Percentiles rank a stretch among this genome's conserved stretches.
These are phyloP conservation scores for Xylaria longipes DNA, from an alignment of 495 filamentous ascomycete genomes.

Conservation along the genomic window DNA sequence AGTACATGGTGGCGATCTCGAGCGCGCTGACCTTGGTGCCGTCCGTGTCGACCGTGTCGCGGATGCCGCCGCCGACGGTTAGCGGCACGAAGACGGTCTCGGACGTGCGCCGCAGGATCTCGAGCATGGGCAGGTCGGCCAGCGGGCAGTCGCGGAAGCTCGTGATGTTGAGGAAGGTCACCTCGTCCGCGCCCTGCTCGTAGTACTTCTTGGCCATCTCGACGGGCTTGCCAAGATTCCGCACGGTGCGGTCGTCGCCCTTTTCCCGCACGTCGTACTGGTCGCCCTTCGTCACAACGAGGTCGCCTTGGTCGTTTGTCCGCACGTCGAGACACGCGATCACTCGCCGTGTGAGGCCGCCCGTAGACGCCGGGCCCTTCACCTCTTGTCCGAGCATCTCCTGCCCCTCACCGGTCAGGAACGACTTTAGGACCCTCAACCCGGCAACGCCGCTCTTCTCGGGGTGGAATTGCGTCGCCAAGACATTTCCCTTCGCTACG, in stretches of 20 bases:
- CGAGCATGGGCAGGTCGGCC: slow-evolving; percentile 92
- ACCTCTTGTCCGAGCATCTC: slow-evolving; percentile 40
- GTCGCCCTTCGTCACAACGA: slow-evolving; percentile 98
- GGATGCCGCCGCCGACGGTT: slow-evolving; percentile 94
- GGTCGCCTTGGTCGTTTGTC: slow-evolving; percentile 92
- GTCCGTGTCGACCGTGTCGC: slow-evolving; percentile 86
- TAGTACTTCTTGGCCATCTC: slow-evolving; percentile 95
- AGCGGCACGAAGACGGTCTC: slow-evolving; percentile 97
- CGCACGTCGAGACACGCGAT: slow-evolving; percentile 97
- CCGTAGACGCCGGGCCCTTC: slow-evolving; percentile 36
- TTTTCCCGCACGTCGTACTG: slow-evolving; percentile 99
- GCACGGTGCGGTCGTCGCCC: slow-evolving; percentile 72
- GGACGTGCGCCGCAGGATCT: slow-evolving; percentile 83
- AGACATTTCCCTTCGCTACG: slow-evolving; percentile 78
- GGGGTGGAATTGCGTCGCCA: slow-evolving; percentile 96
- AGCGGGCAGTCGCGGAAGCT: slow-evolving; percentile 94
- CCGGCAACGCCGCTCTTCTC: slow-evolving; percentile 96
- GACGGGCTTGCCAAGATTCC: slow-evolving; percentile 95
- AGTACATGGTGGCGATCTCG: slow-evolving; percentile 95
- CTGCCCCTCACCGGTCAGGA: slow-evolving; percentile 71
- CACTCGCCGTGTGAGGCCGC: slow-evolving; percentile 82
- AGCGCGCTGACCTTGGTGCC: slow-evolving; percentile 86
- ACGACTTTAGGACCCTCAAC: slow-evolving; percentile 80
- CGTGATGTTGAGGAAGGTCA: slow-evolving; percentile 98
- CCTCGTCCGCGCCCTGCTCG: slow-evolving; percentile 93